These are phyloP conservation scores for Phycomyces blakesleeanus DNA, from an alignment of 192 early-diverging fungal species.

Conservation along the genomic window DNA sequence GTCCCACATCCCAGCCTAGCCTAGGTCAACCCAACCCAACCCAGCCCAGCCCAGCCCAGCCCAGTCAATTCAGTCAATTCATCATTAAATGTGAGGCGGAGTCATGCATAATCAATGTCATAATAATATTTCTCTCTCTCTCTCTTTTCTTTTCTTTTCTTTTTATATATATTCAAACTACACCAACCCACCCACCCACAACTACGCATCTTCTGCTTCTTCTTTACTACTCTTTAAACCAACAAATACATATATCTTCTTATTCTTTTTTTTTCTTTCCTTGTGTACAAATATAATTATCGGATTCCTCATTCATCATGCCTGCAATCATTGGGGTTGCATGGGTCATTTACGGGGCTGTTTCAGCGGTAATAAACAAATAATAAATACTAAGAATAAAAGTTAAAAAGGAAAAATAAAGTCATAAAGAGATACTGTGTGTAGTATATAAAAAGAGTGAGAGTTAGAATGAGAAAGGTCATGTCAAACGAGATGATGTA, in stretches of 20 bases:
- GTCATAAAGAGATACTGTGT: too few species aligned
- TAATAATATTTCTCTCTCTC: neutral
- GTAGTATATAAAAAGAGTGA: constrained; percentile 4
- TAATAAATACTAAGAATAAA: too few species aligned
- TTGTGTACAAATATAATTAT: neutral
- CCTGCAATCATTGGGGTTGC: constrained; percentile 36
- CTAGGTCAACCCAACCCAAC: too few species aligned
- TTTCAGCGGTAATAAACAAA: constrained; percentile 33
- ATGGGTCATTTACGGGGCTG: constrained; percentile 47
- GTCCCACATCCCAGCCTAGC: too few species aligned
- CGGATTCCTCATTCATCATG: constrained; percentile 12
- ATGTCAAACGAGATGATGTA: constrained; percentile 4
- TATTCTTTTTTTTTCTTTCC: constrained; percentile 1
- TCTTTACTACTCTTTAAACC: too few species aligned
- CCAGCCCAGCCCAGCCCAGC: too few species aligned
- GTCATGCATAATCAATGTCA: neutral
- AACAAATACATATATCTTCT: too few species aligned
- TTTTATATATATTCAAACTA: neutral
- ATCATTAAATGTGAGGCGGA: neutral
- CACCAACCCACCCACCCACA: too few species aligned
- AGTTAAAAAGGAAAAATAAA: too few species aligned
- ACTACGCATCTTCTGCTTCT: too few species aligned
- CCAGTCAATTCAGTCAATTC: neutral
- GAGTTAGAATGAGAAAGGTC: neutral
- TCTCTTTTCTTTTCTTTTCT: neutral